Conservation (phyloP, 257 asterid genomes). For the Nicotiana tomentosiformis region DNA sequence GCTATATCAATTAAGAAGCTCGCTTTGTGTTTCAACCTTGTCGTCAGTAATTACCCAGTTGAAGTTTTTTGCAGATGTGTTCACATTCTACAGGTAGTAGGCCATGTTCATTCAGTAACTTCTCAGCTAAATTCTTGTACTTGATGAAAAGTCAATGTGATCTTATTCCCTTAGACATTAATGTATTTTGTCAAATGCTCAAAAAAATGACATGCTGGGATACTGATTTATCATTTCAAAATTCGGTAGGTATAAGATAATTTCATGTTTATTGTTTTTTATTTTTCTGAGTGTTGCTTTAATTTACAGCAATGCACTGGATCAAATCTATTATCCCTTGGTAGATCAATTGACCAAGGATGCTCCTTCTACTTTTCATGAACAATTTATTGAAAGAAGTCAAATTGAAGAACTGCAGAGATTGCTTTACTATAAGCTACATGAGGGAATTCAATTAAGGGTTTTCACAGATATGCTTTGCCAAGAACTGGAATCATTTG, state of each 20-base stretch:
- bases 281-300: neutral
- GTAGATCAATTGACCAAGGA: constrained; percentile 34
- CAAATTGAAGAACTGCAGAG: constrained; percentile 51
- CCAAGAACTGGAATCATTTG: constrained; percentile 49
- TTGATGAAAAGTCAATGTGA: neutral
- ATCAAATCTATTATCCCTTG: constrained; percentile 51
- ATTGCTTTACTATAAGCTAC: constrained; percentile 42
- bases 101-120: neutral
- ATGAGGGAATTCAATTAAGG: constrained; percentile 31
- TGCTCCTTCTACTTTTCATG: constrained; percentile 20
- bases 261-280: constrained; percentile 16
- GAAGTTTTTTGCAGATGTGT: constrained; percentile 57
- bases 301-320: constrained; percentile 62
- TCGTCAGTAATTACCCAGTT: constrained; percentile 51
- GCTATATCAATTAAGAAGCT: constrained; percentile 44
- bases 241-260: neutral
- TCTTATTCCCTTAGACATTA: neutral
- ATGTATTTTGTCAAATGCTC: neutral
- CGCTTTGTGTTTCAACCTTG: constrained; percentile 40
- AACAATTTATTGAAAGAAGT: constrained; percentile 42
- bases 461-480: constrained; percentile 46
- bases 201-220: neutral
- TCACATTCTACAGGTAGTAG: constrained; percentile 65
- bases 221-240: too few relatives aligned
- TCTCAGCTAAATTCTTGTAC: neutral